Evolutionary conservation across 257 asterid species (phyloP).

Genomic region (Rehmannia glutinosa): DNA sequence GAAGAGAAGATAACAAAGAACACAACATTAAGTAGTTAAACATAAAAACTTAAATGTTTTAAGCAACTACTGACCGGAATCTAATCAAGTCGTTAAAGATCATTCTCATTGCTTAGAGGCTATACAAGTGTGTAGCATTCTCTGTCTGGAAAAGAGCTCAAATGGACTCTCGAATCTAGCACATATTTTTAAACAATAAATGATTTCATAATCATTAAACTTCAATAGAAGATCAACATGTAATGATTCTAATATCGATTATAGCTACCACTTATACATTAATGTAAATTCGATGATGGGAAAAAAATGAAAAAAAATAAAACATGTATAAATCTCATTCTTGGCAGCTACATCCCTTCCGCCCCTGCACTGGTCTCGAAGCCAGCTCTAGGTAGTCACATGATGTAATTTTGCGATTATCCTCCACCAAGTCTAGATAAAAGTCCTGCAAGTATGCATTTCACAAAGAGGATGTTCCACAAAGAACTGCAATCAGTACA

Average conservation of each 20-base stretch:
- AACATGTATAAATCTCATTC: conserved; percentile 62
- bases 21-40: background rate
- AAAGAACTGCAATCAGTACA: background rate
- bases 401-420: conserved; percentile 82
- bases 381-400: conserved; percentile 99
- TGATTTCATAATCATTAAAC: background rate
- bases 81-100: conserved; percentile 88
- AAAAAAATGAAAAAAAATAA: background rate
- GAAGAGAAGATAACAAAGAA: background rate
- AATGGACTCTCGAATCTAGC: conserved; percentile 92
- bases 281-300: background rate
- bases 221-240: background rate
- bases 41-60: background rate
- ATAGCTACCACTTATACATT: background rate
- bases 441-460: conserved; percentile 60
- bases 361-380: conserved; percentile 73
- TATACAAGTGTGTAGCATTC: conserved; percentile 96
- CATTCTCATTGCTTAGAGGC: conserved; percentile 78
- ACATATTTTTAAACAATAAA: background rate
- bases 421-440: conserved; percentile 87
- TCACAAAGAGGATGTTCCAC: conserved; percentile 1
- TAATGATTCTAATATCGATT: background rate
- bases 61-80: conserved; percentile 54
- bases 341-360: conserved; percentile 77
- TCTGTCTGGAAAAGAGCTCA: conserved; percentile 98